Evolutionary conservation across 140 eudicot genomes (phyloP).

Genomic region (Bidens hawaiensis): DNA sequence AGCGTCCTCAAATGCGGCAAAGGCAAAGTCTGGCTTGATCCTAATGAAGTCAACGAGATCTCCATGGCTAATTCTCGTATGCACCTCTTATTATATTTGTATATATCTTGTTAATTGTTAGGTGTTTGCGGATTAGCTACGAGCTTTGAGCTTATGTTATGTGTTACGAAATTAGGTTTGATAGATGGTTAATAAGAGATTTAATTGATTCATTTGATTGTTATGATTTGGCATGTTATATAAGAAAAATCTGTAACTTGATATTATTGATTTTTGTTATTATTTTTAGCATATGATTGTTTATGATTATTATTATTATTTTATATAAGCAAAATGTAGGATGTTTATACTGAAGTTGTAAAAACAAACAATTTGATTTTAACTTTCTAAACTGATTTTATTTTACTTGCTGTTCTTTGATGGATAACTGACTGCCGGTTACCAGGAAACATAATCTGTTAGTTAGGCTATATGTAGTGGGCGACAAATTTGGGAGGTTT

Average conservation of each 20-base stretch:
- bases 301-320: background rate
- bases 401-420: background rate
- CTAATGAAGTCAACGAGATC: slow-evolving; percentile 62
- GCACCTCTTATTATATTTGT: background rate
- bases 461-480: no score
- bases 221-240: no score
- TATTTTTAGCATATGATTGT: background rate
- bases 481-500: no score
- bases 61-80: slow-evolving; percentile 76
- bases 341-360: background rate
- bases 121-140: background rate
- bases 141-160: background rate
- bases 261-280: background rate
- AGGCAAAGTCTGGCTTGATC: slow-evolving; percentile 76
- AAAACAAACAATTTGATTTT: background rate
- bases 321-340: background rate
- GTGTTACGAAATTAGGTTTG: background rate
- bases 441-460: no score
- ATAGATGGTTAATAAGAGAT: background rate
- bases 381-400: no score
- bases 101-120: background rate
- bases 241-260: no score
- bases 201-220: background rate
- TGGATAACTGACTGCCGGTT: no score
- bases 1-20: slow-evolving; percentile 59